Evolutionary conservation across 805 yeast species (phyloP), one percentile per base, ranked within the genome.

Genomic region (Kluyveromyces siamensis): DNA sequence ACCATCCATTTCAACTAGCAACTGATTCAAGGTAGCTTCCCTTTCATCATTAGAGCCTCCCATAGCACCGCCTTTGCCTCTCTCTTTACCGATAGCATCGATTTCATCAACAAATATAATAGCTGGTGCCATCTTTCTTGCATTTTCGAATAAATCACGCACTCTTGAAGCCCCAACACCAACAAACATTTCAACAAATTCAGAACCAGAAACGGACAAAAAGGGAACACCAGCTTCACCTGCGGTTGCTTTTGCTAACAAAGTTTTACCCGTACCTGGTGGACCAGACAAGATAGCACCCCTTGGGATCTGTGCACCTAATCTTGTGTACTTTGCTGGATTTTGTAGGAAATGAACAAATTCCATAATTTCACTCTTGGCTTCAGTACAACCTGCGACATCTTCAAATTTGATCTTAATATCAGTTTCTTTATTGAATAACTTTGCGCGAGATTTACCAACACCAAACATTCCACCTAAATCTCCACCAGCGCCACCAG

Each of bases 161-260:
- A 93, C 99, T 66, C 99, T 80, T 16, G 96, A 85, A 1, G 99
- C 98, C 72, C 99, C 99, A 21, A 91, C 97, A 74, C 99, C 99
- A 30, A 90, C 98, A 73, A 89, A 93, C 98, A 91, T 93, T 67
- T 91, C 98, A 13, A 93, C 96, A 58, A 91, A 91, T 67, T 91
- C 99, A 6, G 98, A 90, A 54, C 99, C 99, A 1, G 96, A 87
- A 17, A 93, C 98, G 14, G 96, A 86, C 59, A 82, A 82, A 65
- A 93, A 93, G 40, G 99, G 97, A 39, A 93, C 99, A 49, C 93
- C 95, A 0, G 99, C 99, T 68, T 93, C 99, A 56, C 99, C 99
- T 1, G 99, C 99, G 45, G 98, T 93, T 6, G 99, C 99, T 64
- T 88, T 91, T 11, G 99, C 99, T 45, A 93, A 72, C 47, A 93